Evolutionary conservation across 805 yeast genomes (phyloP).

Genomic region (Starmera pachycereana): DNA sequence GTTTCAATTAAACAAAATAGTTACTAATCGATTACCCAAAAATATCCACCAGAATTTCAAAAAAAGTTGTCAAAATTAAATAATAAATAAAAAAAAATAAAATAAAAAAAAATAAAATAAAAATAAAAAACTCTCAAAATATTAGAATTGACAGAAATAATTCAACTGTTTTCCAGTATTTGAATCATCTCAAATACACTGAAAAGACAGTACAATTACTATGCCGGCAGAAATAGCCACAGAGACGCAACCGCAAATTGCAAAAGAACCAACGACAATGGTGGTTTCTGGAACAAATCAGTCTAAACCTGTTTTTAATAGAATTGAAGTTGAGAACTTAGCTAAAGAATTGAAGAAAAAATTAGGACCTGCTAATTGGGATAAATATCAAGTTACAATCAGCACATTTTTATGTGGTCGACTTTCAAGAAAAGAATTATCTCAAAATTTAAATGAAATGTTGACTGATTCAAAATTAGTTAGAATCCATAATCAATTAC

Average conservation of each 20-base stretch:
- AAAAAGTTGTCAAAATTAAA: too few relatives aligned
- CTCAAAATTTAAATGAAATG: conserved; percentile 44
- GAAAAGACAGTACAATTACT: not conserved
- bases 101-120: too few relatives aligned
- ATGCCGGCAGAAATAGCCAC: not conserved
- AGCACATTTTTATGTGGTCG: conserved; percentile 71
- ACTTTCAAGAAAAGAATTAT: conserved; percentile 66
- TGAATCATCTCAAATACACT: not conserved
- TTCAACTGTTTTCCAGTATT: too few relatives aligned
- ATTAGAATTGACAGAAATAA: too few relatives aligned
- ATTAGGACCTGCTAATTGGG: conserved; percentile 67
- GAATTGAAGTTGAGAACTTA: conserved; percentile 54
- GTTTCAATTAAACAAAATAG: too few relatives aligned
- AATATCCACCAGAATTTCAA: too few relatives aligned
- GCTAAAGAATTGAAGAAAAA: conserved; percentile 64
- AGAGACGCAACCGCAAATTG: not conserved
- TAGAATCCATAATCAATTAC: conserved; percentile 71
- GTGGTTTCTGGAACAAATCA: not conserved
- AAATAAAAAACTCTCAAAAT: too few relatives aligned
- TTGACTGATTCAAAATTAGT: conserved; percentile 26
- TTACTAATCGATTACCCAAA: too few relatives aligned
- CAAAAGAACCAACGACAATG: not conserved
- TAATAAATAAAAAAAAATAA: too few relatives aligned
- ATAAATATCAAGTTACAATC: conserved; percentile 68
- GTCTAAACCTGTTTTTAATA: conserved; percentile 8